Conservation (phyloP, 306 rosid species). For the Pachyrhizus erosus region DNA sequence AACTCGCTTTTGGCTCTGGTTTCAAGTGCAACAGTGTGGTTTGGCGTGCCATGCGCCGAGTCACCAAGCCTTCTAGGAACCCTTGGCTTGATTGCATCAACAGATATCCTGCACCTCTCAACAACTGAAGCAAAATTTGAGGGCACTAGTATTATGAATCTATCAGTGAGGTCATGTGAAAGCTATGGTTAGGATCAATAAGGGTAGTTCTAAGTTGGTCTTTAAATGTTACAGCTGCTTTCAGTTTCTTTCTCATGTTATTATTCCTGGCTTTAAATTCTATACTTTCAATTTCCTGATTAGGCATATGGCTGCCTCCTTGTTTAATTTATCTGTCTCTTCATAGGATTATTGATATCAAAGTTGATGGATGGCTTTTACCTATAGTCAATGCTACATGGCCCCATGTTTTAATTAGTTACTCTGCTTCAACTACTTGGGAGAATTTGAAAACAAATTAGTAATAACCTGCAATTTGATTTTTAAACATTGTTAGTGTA, state of each 20-base stretch:
- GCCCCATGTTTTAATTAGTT: conserved; percentile 10
- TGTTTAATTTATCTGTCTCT: conserved; percentile 26
- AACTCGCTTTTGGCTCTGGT: conserved; percentile 92
- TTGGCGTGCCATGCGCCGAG: conserved; percentile 75
- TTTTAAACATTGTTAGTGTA: too few species aligned
- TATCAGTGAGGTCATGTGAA: conserved; percentile 9
- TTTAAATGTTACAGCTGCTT: conserved; percentile 20
- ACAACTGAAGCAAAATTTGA: neutral
- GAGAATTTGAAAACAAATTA: neutral
- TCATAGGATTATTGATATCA: conserved; percentile 26
- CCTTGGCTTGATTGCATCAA: conserved; percentile 91
- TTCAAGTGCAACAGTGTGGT: conserved; percentile 92
- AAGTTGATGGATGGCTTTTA: conserved; percentile 24
- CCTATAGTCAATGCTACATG: neutral
- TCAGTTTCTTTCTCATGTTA: conserved; percentile 25
- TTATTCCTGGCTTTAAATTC: conserved; percentile 29
- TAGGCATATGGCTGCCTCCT: conserved; percentile 19
- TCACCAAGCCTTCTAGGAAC: conserved; percentile 58
- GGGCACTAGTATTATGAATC: neutral
- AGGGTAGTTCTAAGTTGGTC: conserved; percentile 25
- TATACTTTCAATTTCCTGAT: conserved; percentile 25
- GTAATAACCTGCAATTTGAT: too few species aligned
- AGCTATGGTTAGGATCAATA: conserved; percentile 41
- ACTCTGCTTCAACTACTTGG: conserved; percentile 31
- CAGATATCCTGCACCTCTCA: conserved; percentile 59